Evolutionary conservation across 495 filamentous ascomycete genomes (phyloP).

Genomic region (Neurospora sp.): DNA sequence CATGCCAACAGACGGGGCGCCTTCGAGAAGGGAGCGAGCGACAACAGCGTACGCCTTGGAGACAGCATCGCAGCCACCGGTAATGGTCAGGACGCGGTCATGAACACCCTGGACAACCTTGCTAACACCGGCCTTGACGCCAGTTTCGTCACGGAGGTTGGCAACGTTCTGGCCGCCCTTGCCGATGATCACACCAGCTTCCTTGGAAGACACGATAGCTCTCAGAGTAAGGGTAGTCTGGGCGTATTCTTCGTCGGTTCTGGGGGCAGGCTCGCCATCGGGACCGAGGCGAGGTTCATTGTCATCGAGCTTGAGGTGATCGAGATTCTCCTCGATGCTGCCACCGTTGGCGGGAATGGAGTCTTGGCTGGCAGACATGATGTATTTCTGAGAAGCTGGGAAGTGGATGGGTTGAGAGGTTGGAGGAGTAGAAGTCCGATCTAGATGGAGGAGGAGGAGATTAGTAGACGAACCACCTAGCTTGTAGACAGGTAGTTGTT

Average conservation of each 20-base stretch:
- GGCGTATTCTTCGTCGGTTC: constrained; percentile 94
- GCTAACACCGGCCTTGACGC: constrained; percentile 94
- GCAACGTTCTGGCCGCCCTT: constrained; percentile 98
- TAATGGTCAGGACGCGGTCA: constrained; percentile 92
- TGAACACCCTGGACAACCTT: constrained; percentile 97
- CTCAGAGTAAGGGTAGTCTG: constrained; percentile 82
- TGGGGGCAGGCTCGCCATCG: constrained; percentile 59
- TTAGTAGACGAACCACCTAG: neutral
- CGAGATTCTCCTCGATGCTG: constrained; percentile 40
- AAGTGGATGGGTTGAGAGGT: neutral
- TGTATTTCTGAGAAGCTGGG: constrained; percentile 8
- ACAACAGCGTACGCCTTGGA: constrained; percentile 89
- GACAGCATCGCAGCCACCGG: constrained; percentile 73
- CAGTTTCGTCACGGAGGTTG: constrained; percentile 91
- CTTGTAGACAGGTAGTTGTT: neutral
- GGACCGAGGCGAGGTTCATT: constrained; percentile 50
- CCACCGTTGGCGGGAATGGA: constrained; percentile 26
- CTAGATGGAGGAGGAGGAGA: neutral
- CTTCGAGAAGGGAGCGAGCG: constrained; percentile 80
- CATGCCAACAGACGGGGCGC: constrained; percentile 91
- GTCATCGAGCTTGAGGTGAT: constrained; percentile 36
- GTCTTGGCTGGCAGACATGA: constrained; percentile 42
- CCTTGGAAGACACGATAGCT: constrained; percentile 96
- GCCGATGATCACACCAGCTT: constrained; percentile 96
- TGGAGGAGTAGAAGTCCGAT: neutral